Base-by-base conservation (phyloP, 2,329 filamentous ascomycete genomes). In the Diplocarpon mali region DNA sequence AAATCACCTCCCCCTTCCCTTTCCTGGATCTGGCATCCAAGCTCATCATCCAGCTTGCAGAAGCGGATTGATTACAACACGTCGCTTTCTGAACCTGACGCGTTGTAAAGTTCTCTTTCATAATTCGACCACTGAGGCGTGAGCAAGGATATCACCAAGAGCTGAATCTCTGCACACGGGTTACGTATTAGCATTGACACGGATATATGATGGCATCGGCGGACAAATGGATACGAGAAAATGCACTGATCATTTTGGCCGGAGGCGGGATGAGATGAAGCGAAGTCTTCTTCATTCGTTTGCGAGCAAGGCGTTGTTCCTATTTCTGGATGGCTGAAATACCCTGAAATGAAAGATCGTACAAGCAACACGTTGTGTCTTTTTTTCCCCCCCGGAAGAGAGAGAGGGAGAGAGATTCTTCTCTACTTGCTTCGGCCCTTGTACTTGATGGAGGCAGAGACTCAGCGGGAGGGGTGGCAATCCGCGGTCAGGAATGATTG, bases 21-120 rank as follows among this genome's bases (percentile, higher is more conserved):
- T 96, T 95, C 67, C 72, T 96, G 59, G 90, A 96, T 66, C 83
- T 95, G 65, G 89, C 90, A 27, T 89, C 86, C 53, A 82, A 82
- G 65, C 71, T 96, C 58, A 95, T 96, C 56, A 88, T 95, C 67
- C 88, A 95, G 67, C 70, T 96, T 61, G 88, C 89, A 10, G 85
- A 90, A 62, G 82, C 83, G 46, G 83, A 86, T 54, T 76, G 43
- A 53, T 12, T 9, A 9, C 30, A 24, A 7, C 20, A 24, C 20
- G 7, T 24, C 20, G 20, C 7, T 24, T 24, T 24, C 20, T 3
- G 3, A 4, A 7, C 20, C 20, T 24, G 20, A 24, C 20, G 20
- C 20, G 7, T 7, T 4, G 7, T 7, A 24, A 24, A 24, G 20
- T 24, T 24, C 20, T 24, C 20, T 24, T 24, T 24, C 20, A 24